Conservation (phyloP, 805 yeast species). For the Kockiozyma suomiensis region DNA sequence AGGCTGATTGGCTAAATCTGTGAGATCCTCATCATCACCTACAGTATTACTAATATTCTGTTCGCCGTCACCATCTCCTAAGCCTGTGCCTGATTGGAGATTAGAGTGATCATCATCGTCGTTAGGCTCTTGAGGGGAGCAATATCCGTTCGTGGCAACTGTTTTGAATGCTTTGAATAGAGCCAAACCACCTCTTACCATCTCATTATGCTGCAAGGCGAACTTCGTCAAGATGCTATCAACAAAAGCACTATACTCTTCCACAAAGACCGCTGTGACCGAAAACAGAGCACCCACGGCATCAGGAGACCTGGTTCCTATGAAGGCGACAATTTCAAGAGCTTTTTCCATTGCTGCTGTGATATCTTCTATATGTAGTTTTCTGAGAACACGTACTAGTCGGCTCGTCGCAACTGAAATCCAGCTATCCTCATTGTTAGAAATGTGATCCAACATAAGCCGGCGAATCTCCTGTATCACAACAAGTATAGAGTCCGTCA, state of each 20-base stretch:
- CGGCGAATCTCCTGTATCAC: slow-evolving; percentile 61
- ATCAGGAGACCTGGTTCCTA: slow-evolving; percentile 47
- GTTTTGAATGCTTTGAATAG: slow-evolving; percentile 58
- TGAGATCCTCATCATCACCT: slow-evolving; percentile 87
- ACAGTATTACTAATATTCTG: slow-evolving; percentile 77
- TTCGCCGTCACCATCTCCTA: slow-evolving; percentile 93
- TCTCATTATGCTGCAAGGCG: slow-evolving; percentile 53
- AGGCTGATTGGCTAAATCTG: slow-evolving; percentile 57
- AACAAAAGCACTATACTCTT: slow-evolving; percentile 59
- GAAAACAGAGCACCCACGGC: slow-evolving; percentile 41
- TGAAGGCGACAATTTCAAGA: slow-evolving; percentile 42
- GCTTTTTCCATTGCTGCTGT: slow-evolving; percentile 44
- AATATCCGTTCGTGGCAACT: slow-evolving; percentile 81
- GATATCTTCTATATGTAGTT: slow-evolving; percentile 49
- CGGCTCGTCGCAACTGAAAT: slow-evolving; percentile 40
- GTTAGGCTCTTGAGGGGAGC: slow-evolving; percentile 80
- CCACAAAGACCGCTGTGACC: slow-evolving; percentile 64
- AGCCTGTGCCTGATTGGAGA: slow-evolving; percentile 82
- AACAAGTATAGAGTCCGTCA: slow-evolving; percentile 63
- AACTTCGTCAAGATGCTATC: slow-evolving; percentile 49
- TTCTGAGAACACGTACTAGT: slow-evolving; percentile 44
- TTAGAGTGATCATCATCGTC: slow-evolving; percentile 63
- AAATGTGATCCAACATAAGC: slow-evolving; percentile 36
- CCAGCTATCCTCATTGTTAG: slow-evolving; percentile 71
- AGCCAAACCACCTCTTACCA: slow-evolving; percentile 64